Evolutionary conservation across 108 stramenopile species (phyloP), one percentile per base, ranked within the genome.

Genomic region (Conticribra weissflogii): DNA sequence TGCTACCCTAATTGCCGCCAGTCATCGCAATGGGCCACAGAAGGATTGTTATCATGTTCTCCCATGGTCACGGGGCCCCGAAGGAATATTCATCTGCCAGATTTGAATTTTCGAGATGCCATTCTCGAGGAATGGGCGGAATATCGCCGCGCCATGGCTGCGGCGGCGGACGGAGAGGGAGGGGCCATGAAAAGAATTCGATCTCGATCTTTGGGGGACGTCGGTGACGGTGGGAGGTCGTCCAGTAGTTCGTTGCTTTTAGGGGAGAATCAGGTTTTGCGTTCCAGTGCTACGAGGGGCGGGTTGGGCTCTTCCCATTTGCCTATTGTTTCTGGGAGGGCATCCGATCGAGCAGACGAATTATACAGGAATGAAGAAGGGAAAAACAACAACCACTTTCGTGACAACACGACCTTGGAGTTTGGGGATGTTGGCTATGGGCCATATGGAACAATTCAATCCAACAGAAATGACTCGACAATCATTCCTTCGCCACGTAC

Each of bases 51-150:
- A n/a, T 32, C 54, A 25, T 74, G 58, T 25, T 66, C 64, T 4
- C 73, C 73, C 19, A 74, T 74, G 73, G 49, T 74, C 16, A 59
- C 73, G 1, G 64, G 58, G 2, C 48, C 57, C 19, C 14, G 73
- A 29, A 44, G 45, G 32, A 17, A 27, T 3, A 21, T 73, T 15
- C 72, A 41, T 27, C 18, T 73, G 18, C 72, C 72, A 29, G 54
- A 66, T 52, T 59, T 66, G 41, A 50, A 66, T 45, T 67, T 66
- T n/a, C 28, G 74, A 2, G 65, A 60, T 28, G 65, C 74, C 15
- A 19, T 46, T 46, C 46, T 19, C 7, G 58, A 25, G 16, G 66
- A 56, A 2, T 28, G 28, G 34, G 34, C 60, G 18, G 21, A 1
- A 1, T 27, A 58, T 15, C 56, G 36, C n/a, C n/a, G 36, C 7